Evolutionary conservation across 768 basidiomycete genomes (phyloP).

Genomic region (Serendipita indica): DNA sequence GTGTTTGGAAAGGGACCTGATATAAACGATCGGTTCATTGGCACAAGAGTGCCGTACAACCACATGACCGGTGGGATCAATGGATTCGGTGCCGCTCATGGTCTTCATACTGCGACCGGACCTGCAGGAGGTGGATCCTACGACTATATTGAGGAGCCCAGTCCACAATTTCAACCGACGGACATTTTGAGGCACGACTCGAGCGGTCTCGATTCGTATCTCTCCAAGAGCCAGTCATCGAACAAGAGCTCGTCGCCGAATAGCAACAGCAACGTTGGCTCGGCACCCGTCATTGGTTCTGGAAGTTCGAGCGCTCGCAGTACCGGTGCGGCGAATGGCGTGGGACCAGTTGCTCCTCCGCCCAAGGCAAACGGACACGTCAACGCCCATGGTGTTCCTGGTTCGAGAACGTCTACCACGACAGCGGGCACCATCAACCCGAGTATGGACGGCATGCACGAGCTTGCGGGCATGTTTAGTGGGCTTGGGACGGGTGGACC

Average conservation of each 20-base stretch:
- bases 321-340: neutral
- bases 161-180: neutral
- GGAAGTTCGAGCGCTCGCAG: neutral
- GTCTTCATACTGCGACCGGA: neutral
- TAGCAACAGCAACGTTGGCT: too few relatives aligned
- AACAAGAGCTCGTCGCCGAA: neutral
- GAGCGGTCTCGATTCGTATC: neutral
- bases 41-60: neutral
- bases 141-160: neutral
- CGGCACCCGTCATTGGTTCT: too few relatives aligned
- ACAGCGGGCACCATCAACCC: too few relatives aligned
- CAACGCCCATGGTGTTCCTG: too few relatives aligned
- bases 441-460: neutral
- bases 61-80: neutral
- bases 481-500: neutral
- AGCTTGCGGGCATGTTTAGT: slow-evolving; percentile 1
- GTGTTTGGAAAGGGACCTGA: slow-evolving; percentile 1
- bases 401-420: too few relatives aligned
- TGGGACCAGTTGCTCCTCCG: neutral
- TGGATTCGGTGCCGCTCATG: neutral
- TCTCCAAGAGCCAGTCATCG: neutral
- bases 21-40: neutral
- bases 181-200: neutral
- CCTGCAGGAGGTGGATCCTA: neutral
- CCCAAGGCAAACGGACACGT: neutral